phyloP scores from a whole-genome alignment of 805 yeast genomes.

The Metschnikowia lachancei region DNA sequence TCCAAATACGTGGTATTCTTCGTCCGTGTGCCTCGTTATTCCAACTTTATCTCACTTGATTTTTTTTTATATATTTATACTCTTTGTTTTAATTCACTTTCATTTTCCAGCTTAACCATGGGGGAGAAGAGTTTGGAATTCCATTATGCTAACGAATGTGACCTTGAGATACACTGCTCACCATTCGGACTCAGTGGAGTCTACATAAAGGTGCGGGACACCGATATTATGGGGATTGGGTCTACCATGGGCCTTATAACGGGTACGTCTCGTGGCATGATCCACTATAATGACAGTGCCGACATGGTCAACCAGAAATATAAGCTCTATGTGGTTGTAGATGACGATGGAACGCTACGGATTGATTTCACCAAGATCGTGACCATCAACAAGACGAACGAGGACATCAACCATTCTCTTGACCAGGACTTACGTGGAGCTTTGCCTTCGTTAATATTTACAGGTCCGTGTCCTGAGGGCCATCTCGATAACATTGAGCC shows the following conservation, averaged over 20 bases:
- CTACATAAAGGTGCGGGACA: conserved; percentile 47
- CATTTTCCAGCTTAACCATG: conserved; percentile 1
- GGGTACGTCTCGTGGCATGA: conserved; percentile 47
- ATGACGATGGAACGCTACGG: conserved; percentile 44
- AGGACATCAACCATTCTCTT: conserved; percentile 21
- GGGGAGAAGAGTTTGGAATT: conserved; percentile 23
- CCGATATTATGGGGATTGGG: conserved; percentile 53
- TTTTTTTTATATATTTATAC: not conserved
- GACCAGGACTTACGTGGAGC: conserved; percentile 33
- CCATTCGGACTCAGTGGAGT: conserved; percentile 55
- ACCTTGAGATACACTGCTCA: conserved; percentile 53
- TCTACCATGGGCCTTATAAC: conserved; percentile 57
- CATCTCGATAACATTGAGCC: conserved; percentile 52
- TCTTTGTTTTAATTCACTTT: not conserved
- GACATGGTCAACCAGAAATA: conserved; percentile 48
- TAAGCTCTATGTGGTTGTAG: conserved; percentile 48
- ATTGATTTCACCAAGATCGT: conserved; percentile 52
- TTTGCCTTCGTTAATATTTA: conserved; percentile 47
- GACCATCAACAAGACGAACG: conserved; percentile 20
- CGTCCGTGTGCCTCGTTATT: not conserved
- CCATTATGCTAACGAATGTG: conserved; percentile 49
- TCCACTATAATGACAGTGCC: conserved; percentile 48
- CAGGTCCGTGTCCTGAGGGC: conserved; percentile 53
- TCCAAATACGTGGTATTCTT: too few species aligned
- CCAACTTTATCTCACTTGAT: not conserved